Evolutionary conservation across 1,284 basidiomycete genomes (phyloP).

Genomic region (Cystobasidium pallidum): DNA sequence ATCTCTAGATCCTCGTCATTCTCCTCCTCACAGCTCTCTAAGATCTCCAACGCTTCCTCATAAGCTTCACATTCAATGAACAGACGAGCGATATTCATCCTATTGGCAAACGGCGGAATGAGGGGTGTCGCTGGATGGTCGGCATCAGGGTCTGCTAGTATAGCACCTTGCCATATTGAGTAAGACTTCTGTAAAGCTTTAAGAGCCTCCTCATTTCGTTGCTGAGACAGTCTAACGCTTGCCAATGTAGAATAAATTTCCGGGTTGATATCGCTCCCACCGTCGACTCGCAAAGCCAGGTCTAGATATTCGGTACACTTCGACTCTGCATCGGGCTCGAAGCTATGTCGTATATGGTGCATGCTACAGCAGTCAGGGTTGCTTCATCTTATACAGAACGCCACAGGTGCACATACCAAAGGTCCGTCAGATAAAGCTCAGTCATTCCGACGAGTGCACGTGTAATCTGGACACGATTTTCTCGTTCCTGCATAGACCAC

Average conservation of each 20-base stretch:
- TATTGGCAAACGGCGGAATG: slow-evolving; percentile 73
- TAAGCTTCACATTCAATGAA: slow-evolving; percentile 78
- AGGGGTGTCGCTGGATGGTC: slow-evolving; percentile 65
- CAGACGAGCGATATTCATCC: slow-evolving; percentile 76
- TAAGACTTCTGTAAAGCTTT: slow-evolving; percentile 71
- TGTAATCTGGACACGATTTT: slow-evolving; percentile 73
- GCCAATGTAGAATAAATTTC: slow-evolving; percentile 82
- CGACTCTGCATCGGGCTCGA: slow-evolving; percentile 75
- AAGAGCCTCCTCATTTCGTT: slow-evolving; percentile 77
- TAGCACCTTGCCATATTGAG: slow-evolving; percentile 68
- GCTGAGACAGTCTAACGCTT: slow-evolving; percentile 85
- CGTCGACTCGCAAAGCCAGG: slow-evolving; percentile 71
- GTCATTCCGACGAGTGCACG: slow-evolving; percentile 88
- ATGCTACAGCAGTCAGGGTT: neutral
- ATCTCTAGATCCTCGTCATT: slow-evolving; percentile 88
- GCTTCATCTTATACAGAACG: neutral
- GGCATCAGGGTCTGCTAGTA: slow-evolving; percentile 46
- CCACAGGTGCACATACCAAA: slow-evolving; percentile 67
- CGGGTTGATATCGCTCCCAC: slow-evolving; percentile 65
- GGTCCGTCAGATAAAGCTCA: slow-evolving; percentile 94
- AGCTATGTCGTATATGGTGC: slow-evolving; percentile 62
- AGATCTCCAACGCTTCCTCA: slow-evolving; percentile 71
- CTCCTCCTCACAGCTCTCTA: slow-evolving; percentile 76
- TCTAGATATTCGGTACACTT: slow-evolving; percentile 78
- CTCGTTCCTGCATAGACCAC: slow-evolving; percentile 61